A percentile compares a stretch with the other conserved stretches of the same genome.
Conservation (phyloP, 805 yeast genomes). For the Yamadazyma nakazawae region DNA sequence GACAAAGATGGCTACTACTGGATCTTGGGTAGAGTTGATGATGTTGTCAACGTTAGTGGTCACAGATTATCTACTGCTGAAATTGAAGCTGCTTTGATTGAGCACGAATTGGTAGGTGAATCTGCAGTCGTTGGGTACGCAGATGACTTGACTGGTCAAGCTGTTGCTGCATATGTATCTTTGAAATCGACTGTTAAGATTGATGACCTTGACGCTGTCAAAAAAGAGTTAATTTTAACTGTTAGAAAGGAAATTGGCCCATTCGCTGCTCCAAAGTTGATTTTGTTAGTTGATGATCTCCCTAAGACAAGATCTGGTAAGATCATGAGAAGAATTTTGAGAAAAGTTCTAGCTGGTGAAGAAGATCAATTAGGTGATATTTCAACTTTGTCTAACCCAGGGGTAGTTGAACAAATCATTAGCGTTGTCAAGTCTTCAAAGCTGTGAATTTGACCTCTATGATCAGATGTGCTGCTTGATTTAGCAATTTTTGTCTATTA, state of each 20-base stretch:
- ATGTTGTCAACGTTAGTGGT: conserved; percentile 96
- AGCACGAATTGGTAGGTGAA: conserved; percentile 80
- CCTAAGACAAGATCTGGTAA: conserved; percentile 99
- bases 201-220: conserved; percentile 54
- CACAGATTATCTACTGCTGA: conserved; percentile 98
- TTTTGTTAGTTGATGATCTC: conserved; percentile 80
- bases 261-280: conserved; percentile 92
- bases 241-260: conserved; percentile 92
- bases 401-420: conserved; percentile 74
- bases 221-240: conserved; percentile 75
- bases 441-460: conserved; percentile 9
- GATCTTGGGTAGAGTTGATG: conserved; percentile 98
- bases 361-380: conserved; percentile 90
- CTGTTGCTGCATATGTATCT: conserved; percentile 91
- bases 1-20: conserved; percentile 95
- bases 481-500: neutral
- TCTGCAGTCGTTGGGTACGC: conserved; percentile 95
- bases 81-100: conserved; percentile 83
- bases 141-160: conserved; percentile 97
- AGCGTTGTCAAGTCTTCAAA: conserved; percentile 50
- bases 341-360: conserved; percentile 90
- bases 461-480: neutral
- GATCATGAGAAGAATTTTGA: conserved; percentile 95
- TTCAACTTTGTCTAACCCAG: conserved; percentile 85
- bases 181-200: conserved; percentile 50